Conservation (phyloP, 352 stramenopile species). For the Elongisporangium anandrum region DNA sequence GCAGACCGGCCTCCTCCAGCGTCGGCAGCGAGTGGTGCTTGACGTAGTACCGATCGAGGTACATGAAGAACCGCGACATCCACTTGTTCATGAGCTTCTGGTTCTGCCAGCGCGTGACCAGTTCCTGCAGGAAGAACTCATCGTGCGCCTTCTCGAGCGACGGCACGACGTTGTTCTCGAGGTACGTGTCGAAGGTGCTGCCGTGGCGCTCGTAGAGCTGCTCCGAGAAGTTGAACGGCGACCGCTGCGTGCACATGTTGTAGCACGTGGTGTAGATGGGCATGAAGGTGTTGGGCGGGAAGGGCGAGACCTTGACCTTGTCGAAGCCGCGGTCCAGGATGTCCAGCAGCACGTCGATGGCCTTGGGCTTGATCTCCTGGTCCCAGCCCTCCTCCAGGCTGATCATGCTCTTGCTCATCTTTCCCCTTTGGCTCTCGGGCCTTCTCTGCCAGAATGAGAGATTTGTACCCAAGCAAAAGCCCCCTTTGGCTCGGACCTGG, state of each 20-base stretch:
- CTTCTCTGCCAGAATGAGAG: background rate
- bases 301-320: constrained; percentile 73
- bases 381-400: constrained; percentile 84
- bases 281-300: constrained; percentile 85
- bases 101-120: constrained; percentile 97
- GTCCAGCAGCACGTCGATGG: constrained; percentile 83
- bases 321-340: constrained; percentile 86
- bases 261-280: constrained; percentile 94
- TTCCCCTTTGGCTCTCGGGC: constrained; percentile 1
- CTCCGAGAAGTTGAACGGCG: constrained; percentile 98
- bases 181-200: constrained; percentile 85
- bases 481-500: background rate
- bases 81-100: constrained; percentile 99
- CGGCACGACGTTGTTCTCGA: constrained; percentile 88
- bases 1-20: constrained; percentile 88
- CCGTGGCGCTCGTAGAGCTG: constrained; percentile 98
- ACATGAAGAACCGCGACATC: constrained; percentile 99
- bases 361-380: constrained; percentile 86
- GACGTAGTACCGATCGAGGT: constrained; percentile 98
- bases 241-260: constrained; percentile 99
- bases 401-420: constrained; percentile 85
- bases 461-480: background rate
- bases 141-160: constrained; percentile 86
- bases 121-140: constrained; percentile 95
- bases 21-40: constrained; percentile 97